Percentiles rank a stretch among this genome's conserved stretches.
These are phyloP conservation scores for Chlamydomonas sphaeroides DNA, from an alignment of 139 green algal genomes.

Conservation along the genomic window DNA sequence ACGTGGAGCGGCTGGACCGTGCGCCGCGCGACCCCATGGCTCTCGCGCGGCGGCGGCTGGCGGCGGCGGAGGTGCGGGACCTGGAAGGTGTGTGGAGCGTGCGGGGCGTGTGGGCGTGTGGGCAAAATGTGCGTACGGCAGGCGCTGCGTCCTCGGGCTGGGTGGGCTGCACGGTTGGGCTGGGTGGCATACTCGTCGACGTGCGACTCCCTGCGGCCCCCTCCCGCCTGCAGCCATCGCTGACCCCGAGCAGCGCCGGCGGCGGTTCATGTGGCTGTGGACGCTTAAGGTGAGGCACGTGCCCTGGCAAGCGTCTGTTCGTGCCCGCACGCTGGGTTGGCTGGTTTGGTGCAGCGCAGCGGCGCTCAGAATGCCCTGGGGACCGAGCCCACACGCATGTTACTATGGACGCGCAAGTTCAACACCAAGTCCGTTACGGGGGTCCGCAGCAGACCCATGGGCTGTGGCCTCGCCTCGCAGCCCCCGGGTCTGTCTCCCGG, in stretches of 20 bases:
- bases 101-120: not conserved
- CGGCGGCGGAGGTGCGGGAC: conserved; percentile 46
- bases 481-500: too few relatives aligned
- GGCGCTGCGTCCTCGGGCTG: not conserved
- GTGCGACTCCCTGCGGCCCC: not conserved
- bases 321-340: too few relatives aligned
- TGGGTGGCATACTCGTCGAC: too few relatives aligned
- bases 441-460: too few relatives aligned
- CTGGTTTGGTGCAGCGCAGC: too few relatives aligned
- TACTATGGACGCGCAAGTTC: too few relatives aligned
- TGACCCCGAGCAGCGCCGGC: not conserved
- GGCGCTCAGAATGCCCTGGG: too few relatives aligned
- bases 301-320: too few relatives aligned
- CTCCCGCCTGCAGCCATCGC: not conserved
- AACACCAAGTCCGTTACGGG: too few relatives aligned
- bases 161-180: too few relatives aligned
- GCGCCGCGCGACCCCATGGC: conserved; percentile 51
- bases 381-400: too few relatives aligned
- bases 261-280: conserved; percentile 77
- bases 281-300: conserved; percentile 63
- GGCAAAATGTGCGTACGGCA: not conserved
- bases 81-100: conserved; percentile 55
- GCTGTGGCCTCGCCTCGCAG: too few relatives aligned
- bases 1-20: conserved; percentile 65
- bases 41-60: conserved; percentile 68